Conservation (phyloP, 805 yeast species). For the Teunomyces cretensis region DNA sequence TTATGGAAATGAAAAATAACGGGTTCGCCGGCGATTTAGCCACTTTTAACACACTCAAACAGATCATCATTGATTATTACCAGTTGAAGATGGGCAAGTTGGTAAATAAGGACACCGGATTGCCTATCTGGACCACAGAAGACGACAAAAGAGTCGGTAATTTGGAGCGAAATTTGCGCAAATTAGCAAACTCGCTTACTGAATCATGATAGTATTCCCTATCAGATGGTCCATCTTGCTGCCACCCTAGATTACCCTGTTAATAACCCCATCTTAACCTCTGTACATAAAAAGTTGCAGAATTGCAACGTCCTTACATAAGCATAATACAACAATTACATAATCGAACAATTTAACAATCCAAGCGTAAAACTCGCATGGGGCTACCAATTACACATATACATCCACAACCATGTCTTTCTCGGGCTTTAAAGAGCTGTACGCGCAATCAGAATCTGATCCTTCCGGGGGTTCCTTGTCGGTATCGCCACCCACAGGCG, state of each 20-base stretch:
- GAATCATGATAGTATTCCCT: background rate
- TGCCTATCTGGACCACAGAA: slow-evolving; percentile 38
- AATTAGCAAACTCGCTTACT: background rate
- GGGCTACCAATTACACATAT: background rate
- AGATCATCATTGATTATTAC: slow-evolving; percentile 34
- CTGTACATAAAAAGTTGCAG: background rate
- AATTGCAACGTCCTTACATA: background rate
- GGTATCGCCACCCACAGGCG: slow-evolving; percentile 12
- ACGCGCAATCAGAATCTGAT: slow-evolving; percentile 11
- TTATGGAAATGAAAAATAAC: slow-evolving; percentile 40
- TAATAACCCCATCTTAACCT: no score
- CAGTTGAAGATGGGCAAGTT: slow-evolving; percentile 31
- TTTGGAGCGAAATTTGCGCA: slow-evolving; percentile 16
- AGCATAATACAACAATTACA: background rate
- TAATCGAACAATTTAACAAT: background rate
- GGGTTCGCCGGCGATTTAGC: slow-evolving; percentile 38
- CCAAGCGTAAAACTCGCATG: no score
- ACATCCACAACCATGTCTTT: slow-evolving; percentile 5
- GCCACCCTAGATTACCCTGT: no score
- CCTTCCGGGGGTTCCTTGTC: slow-evolving; percentile 14
- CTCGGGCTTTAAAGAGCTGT: slow-evolving; percentile 20
- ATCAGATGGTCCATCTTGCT: no score
- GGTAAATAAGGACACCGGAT: slow-evolving; percentile 17
- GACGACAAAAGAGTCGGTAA: slow-evolving; percentile 31
- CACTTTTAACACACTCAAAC: slow-evolving; percentile 36